Conservation (phyloP, 2,329 filamentous ascomycete species). For the Thelonectria rubi region DNA sequence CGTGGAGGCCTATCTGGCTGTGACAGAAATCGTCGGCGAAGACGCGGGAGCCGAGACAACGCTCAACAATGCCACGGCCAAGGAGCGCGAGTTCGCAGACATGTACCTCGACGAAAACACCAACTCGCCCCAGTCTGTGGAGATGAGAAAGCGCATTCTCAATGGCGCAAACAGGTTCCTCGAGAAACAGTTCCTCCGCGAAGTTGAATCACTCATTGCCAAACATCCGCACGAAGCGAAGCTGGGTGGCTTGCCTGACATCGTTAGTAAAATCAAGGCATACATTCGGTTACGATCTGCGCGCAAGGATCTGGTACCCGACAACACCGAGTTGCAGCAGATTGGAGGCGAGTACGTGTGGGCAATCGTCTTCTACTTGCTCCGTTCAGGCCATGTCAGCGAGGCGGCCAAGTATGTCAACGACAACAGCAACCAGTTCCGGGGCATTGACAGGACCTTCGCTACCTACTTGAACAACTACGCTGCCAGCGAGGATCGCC, state of each 20-base stretch:
- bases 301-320: constrained; percentile 84
- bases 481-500: constrained; percentile 77
- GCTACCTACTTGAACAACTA: constrained; percentile 88
- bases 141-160: constrained; percentile 81
- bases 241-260: constrained; percentile 86
- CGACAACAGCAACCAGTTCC: constrained; percentile 80
- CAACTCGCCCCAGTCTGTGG: constrained; percentile 69
- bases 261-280: constrained; percentile 89
- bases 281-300: constrained; percentile 85
- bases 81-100: constrained; percentile 77
- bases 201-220: constrained; percentile 79
- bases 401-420: constrained; percentile 91
- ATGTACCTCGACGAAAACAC: constrained; percentile 80
- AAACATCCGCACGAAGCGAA: constrained; percentile 90
- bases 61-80: constrained; percentile 70
- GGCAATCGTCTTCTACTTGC: constrained; percentile 91
- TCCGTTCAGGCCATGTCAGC: constrained; percentile 82
- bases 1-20: constrained; percentile 82
- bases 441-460: constrained; percentile 91
- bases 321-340: constrained; percentile 82
- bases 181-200: constrained; percentile 80
- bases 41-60: constrained; percentile 66
- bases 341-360: constrained; percentile 87
- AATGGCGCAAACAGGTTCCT: constrained; percentile 81
- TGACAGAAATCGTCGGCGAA: constrained; percentile 82